These are phyloP conservation scores for Hericium erinaceus DNA, from an alignment of 768 basidiomycete species.

Conservation along the genomic window DNA sequence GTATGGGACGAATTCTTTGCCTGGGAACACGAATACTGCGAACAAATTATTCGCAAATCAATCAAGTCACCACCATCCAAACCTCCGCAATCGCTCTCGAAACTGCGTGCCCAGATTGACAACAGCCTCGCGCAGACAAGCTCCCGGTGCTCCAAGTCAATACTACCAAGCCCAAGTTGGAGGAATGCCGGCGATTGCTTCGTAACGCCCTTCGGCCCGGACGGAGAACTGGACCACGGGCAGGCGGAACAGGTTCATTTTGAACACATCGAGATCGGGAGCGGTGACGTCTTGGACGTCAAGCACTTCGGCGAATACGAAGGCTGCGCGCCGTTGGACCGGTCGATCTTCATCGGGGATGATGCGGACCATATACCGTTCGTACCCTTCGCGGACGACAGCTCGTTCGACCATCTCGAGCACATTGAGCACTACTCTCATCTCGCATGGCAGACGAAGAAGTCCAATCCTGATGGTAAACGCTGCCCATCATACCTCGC, in stretches of 20 bases:
- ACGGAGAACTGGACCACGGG: background rate
- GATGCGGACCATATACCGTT: background rate
- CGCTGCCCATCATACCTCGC: background rate
- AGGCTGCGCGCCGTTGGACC: background rate
- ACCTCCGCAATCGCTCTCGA: background rate
- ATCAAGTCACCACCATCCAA: background rate
- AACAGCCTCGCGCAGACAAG: background rate
- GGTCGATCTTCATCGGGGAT: background rate
- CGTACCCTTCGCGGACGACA: slow-evolving; percentile 2
- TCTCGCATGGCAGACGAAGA: background rate
- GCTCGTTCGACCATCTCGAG: background rate
- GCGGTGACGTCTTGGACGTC: background rate
- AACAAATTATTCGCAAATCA: background rate
- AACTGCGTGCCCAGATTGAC: background rate
- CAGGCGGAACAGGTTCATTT: background rate
- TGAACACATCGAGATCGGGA: background rate
- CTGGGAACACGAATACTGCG: background rate
- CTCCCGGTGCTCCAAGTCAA: no score
- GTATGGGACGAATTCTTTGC: background rate
- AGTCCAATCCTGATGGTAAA: background rate
- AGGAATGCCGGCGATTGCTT: background rate
- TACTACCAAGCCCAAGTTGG: background rate
- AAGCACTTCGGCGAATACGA: background rate
- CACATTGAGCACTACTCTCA: background rate
- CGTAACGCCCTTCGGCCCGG: background rate